Evolutionary conservation across 352 stramenopile genomes (phyloP), one percentile per base, ranked within the genome.

Genomic region (Pythium brassicae): DNA sequence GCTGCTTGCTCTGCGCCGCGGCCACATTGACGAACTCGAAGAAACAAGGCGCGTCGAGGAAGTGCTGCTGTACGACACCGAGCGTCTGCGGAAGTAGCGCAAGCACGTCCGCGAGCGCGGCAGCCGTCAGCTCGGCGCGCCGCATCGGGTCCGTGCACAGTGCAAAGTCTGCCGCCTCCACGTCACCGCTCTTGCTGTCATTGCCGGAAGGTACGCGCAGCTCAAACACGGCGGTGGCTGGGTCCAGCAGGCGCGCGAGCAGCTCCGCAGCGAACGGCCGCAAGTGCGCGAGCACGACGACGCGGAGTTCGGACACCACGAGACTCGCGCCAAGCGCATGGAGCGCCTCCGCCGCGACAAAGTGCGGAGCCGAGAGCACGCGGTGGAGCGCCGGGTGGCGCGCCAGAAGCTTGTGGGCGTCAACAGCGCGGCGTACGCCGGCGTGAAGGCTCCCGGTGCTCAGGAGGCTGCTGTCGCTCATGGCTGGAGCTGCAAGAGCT

Each of bases 221-320:
- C 42, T 47, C 42, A 5, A 47, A 23, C 11, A 23, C 42, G 20
- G 42, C 42, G 12, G 42, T 47, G n/a, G 57, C 61, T 12, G 75
- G 69, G 53, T 91, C 74, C 37, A 81, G 68, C 14, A 95, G 62
- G 4, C 79, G 82, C 46, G 72, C 73, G 43, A 88, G 65, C 40
- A 94, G 60, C 42, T 95, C 86, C 51, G 92, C 59, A 23, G 79
- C 49, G 44, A 92, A 95, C 29, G 83, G 74, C 19, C 80, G 74
- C 40, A 95, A 59, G 52, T 91, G 59, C 53, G 78, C 68, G 26
- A 92, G 57, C 19, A 92, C 60, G 9, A 69, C 35, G 44, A 49
- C 62, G 15, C 76, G 66, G 19, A 89, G 62, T n/a, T 78, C 62
- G 0, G 74, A 57, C 43, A 86, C 66, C 32, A 68, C 62, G 22